These are phyloP conservation scores for Luffa acutangula DNA, from an alignment of 306 rosid species.

Conservation along the genomic window DNA sequence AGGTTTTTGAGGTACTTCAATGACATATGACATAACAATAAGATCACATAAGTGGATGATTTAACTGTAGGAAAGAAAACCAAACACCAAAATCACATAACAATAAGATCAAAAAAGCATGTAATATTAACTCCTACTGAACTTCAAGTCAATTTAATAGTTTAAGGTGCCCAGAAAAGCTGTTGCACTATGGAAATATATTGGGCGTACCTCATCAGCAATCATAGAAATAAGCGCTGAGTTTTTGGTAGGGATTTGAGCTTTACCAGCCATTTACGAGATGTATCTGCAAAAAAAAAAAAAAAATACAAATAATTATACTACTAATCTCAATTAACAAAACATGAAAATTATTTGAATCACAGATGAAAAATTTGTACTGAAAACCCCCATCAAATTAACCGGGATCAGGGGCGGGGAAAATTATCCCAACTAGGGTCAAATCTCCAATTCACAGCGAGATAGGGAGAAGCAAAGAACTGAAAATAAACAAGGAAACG, in stretches of 20 bases:
- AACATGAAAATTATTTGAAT: not conserved
- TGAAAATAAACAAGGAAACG: not conserved
- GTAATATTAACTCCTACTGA: not conserved
- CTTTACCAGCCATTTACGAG: slow-evolving; percentile 59
- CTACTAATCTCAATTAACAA: not conserved
- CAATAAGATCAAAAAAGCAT: not conserved
- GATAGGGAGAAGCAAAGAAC: not conserved
- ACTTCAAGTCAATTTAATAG: not conserved
- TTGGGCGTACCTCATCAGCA: slow-evolving; percentile 72
- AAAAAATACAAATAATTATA: not conserved
- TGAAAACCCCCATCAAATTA: not conserved
- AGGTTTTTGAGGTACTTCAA: not conserved
- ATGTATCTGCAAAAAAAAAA: not conserved
- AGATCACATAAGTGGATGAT: not conserved
- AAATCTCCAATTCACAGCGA: not conserved
- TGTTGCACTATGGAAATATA: not conserved
- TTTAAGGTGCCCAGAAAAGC: not conserved
- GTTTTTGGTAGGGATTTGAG: slow-evolving; percentile 35
- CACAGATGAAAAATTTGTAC: not conserved
- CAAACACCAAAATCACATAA: not conserved
- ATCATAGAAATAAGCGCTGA: slow-evolving; percentile 86
- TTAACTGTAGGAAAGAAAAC: not conserved
- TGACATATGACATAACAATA: not conserved
- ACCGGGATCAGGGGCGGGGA: not conserved
- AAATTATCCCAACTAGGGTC: not conserved